A percentile compares a stretch with the other conserved stretches of the same genome.
These are phyloP conservation scores for Vicia sativa DNA, from an alignment of 306 rosid species.

Conservation along the genomic window DNA sequence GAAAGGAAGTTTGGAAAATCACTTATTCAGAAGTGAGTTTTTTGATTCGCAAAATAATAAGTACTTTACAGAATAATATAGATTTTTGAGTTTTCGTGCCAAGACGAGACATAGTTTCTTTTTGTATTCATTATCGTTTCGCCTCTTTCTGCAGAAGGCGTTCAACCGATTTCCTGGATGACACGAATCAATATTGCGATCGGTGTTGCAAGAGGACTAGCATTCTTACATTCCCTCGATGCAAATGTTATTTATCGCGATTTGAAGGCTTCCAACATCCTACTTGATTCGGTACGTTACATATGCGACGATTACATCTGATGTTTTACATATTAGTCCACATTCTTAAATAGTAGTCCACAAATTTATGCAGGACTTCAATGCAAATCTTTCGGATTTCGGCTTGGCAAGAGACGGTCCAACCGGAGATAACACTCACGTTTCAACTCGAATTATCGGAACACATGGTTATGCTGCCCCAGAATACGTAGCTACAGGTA, in stretches of 20 bases:
- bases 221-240: conserved; percentile 73
- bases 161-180: conserved; percentile 79
- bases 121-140: conserved; percentile 4
- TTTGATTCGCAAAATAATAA: not conserved
- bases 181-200: conserved; percentile 70
- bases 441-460: conserved; percentile 87
- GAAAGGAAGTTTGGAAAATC: conserved; percentile 88
- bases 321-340: conserved; percentile 21
- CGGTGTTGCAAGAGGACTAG: conserved; percentile 73
- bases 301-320: not conserved
- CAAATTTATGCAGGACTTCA: conserved; percentile 65
- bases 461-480: conserved; percentile 98
- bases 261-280: conserved; percentile 88
- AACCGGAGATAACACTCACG: conserved; percentile 94
- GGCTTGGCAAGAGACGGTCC: conserved; percentile 99
- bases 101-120: conserved; percentile 5
- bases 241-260: conserved; percentile 90
- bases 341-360: conserved; percentile 33
- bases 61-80: not conserved
- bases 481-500: conserved; percentile 94
- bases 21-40: conserved; percentile 71
- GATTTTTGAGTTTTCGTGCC: not conserved
- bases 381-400: conserved; percentile 83
- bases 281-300: conserved; percentile 74
- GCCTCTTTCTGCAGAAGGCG: conserved; percentile 65